Evolutionary conservation across 139 green algal genomes (phyloP), one percentile per base, ranked within the genome.

Genomic region (Ostreobium quekettii): DNA sequence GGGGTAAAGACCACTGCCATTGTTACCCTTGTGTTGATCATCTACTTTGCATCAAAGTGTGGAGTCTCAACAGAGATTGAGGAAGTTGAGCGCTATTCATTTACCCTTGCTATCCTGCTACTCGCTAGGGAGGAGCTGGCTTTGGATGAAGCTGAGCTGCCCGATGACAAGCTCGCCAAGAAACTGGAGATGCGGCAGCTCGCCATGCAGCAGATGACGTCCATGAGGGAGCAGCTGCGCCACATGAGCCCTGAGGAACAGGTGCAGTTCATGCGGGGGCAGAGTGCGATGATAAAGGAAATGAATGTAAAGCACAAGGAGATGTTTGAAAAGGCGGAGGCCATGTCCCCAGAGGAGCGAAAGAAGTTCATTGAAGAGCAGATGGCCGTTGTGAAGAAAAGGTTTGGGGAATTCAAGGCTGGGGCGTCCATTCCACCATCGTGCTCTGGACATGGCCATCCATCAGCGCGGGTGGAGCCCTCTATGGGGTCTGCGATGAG

Each of bases 231-330:
- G n/a, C 35, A 68, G 24, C 38, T 68, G 36, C 30, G 53, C 26
- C 6, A 68, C 36, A 53, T 68, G 36, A 57, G 37, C 22, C 61
- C 61, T 36, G 30, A 68, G 36, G 19, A 68, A 26, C 61, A 68
- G 35, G 37, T 35, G 33, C 7, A 68, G 6, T 57, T 56, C 6
- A 29, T 68, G 6, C 35, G 36, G 35, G 37, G 53, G 42, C 61
- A 68, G 36, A 36, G 53, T n/a, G 7, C 35, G 3, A 68, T 68
- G 61, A 68, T 68, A 38, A 68, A 68, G 35, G 61, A 48, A 53
- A 36, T 68, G 6, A 53, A 3, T 28, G 53, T 39, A 22, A 29
- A 66, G 61, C 38, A 8, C 37, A 19, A 68, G 35, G 36, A 57
- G 3, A 56, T 68, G 22, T n/a, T 56, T 5, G 37, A 48, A 37